These are phyloP conservation scores for Geotrichum citri-aurantii DNA, from an alignment of 1,139 yeast genomes.

Conservation along the genomic window DNA sequence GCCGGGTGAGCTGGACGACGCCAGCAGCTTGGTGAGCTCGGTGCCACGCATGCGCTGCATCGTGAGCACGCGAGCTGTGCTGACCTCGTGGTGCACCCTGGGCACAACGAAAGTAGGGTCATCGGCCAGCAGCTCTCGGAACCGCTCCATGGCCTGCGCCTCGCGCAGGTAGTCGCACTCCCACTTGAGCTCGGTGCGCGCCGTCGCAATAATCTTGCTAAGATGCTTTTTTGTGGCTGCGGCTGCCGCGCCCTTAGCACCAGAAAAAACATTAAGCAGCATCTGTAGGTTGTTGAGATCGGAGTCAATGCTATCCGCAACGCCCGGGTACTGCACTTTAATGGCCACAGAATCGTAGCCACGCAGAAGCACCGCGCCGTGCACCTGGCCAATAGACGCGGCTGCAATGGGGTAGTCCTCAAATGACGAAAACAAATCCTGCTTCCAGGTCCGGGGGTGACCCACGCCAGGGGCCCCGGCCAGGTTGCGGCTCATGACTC, in stretches of 20 bases:
- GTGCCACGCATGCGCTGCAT: slow-evolving; percentile 85
- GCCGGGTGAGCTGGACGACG: background rate
- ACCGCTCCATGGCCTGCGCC: slow-evolving; percentile 70
- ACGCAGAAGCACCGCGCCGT: slow-evolving; percentile 60
- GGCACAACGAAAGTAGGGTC: slow-evolving; percentile 79
- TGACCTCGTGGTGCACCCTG: slow-evolving; percentile 64
- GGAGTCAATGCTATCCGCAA: slow-evolving; percentile 84
- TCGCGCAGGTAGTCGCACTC: slow-evolving; percentile 95
- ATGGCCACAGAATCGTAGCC: slow-evolving; percentile 75
- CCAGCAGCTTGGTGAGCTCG: slow-evolving; percentile 65
- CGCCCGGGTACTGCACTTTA: slow-evolving; percentile 98
- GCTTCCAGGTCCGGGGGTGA: slow-evolving; percentile 73
- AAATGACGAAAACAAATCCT: slow-evolving; percentile 58
- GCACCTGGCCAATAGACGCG: slow-evolving; percentile 97
- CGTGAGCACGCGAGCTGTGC: slow-evolving; percentile 79
- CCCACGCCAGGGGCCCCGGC: background rate
- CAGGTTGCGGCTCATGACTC: slow-evolving; percentile 67
- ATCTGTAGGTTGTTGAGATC: slow-evolving; percentile 80
- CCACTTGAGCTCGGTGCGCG: slow-evolving; percentile 91
- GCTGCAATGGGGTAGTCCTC: slow-evolving; percentile 94
- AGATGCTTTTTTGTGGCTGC: slow-evolving; percentile 32
- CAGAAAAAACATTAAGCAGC: slow-evolving; percentile 69
- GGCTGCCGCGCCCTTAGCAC: background rate
- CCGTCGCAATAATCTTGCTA: slow-evolving; percentile 88
- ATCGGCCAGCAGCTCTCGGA: slow-evolving; percentile 53